Evolutionary conservation across 2,329 filamentous ascomycete genomes (phyloP).

Genomic region (Thelonectria discophora): DNA sequence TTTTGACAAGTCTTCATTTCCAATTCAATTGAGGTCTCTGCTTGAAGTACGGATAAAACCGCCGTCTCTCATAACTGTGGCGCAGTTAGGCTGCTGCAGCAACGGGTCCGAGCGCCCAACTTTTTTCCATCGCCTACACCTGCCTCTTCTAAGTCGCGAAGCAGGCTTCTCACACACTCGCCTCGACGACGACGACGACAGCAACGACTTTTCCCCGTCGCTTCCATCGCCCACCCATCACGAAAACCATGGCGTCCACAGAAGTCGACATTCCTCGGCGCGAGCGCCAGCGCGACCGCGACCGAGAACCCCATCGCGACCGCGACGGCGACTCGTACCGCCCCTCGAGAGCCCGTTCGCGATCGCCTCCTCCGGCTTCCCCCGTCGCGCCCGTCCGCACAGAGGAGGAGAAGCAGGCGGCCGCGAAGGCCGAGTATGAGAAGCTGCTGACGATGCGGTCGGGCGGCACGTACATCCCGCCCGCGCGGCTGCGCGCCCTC

Average conservation of each 20-base stretch:
- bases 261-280: constrained; percentile 53
- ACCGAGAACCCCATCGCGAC: constrained; percentile 51
- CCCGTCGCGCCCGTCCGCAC: constrained; percentile 56
- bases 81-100: constrained; percentile 18
- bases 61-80: neutral
- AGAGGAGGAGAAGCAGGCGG: constrained; percentile 86
- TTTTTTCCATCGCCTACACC: constrained; percentile 35
- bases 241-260: constrained; percentile 56
- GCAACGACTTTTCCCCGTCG: constrained; percentile 18
- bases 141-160: constrained; percentile 19
- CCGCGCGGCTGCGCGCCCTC: constrained; percentile 86
- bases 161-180: constrained; percentile 14
- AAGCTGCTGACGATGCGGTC: constrained; percentile 92
- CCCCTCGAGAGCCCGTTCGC: constrained; percentile 48
- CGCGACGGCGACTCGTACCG: constrained; percentile 63
- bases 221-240: neutral
- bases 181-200: constrained; percentile 19
- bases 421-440: constrained; percentile 91
- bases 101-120: constrained; percentile 35
- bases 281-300: constrained; percentile 47
- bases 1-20: too few relatives aligned
- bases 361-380: constrained; percentile 46
- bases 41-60: too few relatives aligned
- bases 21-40: too few relatives aligned
- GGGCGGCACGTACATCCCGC: constrained; percentile 95